These are phyloP conservation scores for Pelargonium myrrhifolium DNA, from an alignment of 441 rosid species.

Conservation along the genomic window DNA sequence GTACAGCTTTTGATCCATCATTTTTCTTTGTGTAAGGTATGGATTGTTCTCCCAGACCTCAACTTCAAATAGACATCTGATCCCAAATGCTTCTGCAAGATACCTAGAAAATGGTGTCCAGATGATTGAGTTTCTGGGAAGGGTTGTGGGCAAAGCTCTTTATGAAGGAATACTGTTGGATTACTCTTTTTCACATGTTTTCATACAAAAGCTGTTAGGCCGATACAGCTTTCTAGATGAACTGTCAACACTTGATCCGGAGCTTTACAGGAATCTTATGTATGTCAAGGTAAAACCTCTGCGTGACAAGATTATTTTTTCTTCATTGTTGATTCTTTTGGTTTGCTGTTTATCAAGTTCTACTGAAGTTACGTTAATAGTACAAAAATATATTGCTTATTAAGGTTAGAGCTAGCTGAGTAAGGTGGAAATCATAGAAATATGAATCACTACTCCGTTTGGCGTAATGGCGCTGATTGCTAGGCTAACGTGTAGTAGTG, in stretches of 20 bases:
- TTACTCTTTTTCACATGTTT: slow-evolving; percentile 87
- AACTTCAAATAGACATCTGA: slow-evolving; percentile 74
- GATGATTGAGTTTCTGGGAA: slow-evolving; percentile 98
- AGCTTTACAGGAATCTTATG: slow-evolving; percentile 85
- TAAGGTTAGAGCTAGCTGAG: slow-evolving; percentile 2
- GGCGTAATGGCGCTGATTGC: slow-evolving; percentile 14
- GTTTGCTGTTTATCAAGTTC: slow-evolving; percentile 10
- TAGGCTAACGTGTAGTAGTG: slow-evolving; percentile 2
- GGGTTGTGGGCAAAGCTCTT: slow-evolving; percentile 96
- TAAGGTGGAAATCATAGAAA: not conserved
- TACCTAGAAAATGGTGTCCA: slow-evolving; percentile 77
- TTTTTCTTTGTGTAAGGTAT: slow-evolving; percentile 43
- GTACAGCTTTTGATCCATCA: slow-evolving; percentile 12
- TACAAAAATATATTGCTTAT: not conserved
- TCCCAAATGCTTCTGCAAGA: slow-evolving; percentile 84
- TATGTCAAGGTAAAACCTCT: slow-evolving; percentile 77
- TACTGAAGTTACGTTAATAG: slow-evolving; percentile 3
- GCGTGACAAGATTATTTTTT: not conserved
- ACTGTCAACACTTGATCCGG: slow-evolving; percentile 94
- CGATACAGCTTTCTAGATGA: slow-evolving; percentile 98
- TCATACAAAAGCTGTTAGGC: slow-evolving; percentile 90
- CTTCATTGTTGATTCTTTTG: slow-evolving; percentile 6
- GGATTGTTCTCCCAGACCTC: slow-evolving; percentile 86
- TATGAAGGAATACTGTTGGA: slow-evolving; percentile 95
- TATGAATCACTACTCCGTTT: not conserved